These are phyloP conservation scores for Botryotinia convoluta DNA, from an alignment of 2,329 filamentous ascomycete species.

Conservation along the genomic window DNA sequence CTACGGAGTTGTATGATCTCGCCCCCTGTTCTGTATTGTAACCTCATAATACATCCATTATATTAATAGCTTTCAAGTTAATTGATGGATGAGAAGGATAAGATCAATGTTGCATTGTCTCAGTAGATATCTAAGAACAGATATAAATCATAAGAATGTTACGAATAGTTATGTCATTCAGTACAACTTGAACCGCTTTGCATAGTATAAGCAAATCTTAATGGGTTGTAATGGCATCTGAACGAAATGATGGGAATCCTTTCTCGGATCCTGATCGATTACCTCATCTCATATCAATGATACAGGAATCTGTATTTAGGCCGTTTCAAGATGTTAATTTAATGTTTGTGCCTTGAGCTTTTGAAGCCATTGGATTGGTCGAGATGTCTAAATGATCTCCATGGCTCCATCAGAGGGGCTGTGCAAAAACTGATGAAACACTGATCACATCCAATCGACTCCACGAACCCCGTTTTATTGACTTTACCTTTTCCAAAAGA, in stretches of 20 bases:
- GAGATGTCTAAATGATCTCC: neutral
- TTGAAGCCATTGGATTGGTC: neutral
- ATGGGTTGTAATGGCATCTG: slow-evolving; percentile 3
- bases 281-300: neutral
- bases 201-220: slow-evolving; percentile 17
- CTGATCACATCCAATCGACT: neutral
- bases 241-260: slow-evolving; percentile 16
- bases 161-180: neutral
- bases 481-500: neutral
- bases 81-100: neutral
- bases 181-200: neutral
- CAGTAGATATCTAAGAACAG: neutral
- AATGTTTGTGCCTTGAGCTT: neutral
- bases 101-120: slow-evolving; percentile 10
- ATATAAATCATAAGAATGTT: neutral
- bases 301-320: neutral
- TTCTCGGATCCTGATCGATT: slow-evolving; percentile 18
- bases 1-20: neutral
- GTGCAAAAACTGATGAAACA: slow-evolving; percentile 15
- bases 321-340: slow-evolving; percentile 8
- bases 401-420: neutral
- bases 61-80: neutral
- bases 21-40: neutral
- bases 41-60: neutral
- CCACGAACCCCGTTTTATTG: slow-evolving; percentile 1